Evolutionary conservation across 306 rosid genomes (phyloP).

Genomic region (Delonix regia): DNA sequence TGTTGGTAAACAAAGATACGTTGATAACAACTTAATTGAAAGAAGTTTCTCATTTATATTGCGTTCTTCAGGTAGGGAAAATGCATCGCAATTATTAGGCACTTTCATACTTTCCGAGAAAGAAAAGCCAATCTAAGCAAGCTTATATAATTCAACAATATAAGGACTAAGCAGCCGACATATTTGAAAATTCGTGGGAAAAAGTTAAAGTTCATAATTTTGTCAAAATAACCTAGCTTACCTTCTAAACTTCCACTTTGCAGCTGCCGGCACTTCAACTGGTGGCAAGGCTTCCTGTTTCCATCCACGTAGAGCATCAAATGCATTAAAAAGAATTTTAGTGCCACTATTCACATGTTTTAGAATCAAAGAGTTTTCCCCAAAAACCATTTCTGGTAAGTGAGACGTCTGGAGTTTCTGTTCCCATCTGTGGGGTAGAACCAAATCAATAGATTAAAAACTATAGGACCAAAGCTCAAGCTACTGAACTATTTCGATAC

Average conservation of each 20-base stretch:
- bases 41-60: constrained; percentile 23
- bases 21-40: constrained; percentile 1
- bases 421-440: constrained; percentile 73
- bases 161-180: not conserved
- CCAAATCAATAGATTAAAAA: constrained; percentile 12
- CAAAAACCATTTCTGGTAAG: constrained; percentile 97
- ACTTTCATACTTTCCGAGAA: constrained; percentile 20
- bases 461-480: not conserved
- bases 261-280: constrained; percentile 98
- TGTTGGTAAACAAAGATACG: constrained; percentile 8
- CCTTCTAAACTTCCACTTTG: constrained; percentile 95
- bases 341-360: constrained; percentile 74
- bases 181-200: not conserved
- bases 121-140: not conserved
- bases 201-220: constrained; percentile 1
- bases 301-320: constrained; percentile 93
- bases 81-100: constrained; percentile 1
- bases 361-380: constrained; percentile 72
- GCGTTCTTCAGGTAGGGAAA: not conserved
- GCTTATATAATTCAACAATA: not conserved
- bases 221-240: constrained; percentile 29
- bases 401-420: constrained; percentile 81
- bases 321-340: constrained; percentile 80
- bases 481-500: not conserved
- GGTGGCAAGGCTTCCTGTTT: constrained; percentile 95